These are phyloP conservation scores for Pleurotus tuber-regium DNA, from an alignment of 768 basidiomycete species.

Conservation along the genomic window DNA sequence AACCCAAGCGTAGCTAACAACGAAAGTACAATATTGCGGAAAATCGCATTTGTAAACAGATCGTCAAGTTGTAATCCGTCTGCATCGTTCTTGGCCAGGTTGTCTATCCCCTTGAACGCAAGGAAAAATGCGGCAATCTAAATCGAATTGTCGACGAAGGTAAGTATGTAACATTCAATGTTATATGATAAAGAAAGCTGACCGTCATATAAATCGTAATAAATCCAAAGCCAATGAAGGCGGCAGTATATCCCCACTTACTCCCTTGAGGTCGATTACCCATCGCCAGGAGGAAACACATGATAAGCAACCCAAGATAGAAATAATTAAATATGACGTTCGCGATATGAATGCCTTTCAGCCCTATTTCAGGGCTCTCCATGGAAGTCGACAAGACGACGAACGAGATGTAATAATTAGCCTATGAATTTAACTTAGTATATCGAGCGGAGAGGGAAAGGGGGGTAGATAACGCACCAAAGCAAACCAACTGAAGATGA, in stretches of 20 bases:
- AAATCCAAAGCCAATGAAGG: conserved; percentile 84
- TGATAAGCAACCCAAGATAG: conserved; percentile 84
- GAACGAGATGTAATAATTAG: conserved; percentile 92
- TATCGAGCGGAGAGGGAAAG: not conserved
- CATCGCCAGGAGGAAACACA: conserved; percentile 83
- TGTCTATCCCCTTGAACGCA: conserved; percentile 76
- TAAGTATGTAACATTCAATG: not conserved
- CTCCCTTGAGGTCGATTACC: conserved; percentile 93
- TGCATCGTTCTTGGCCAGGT: conserved; percentile 45
- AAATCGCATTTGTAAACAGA: conserved; percentile 76
- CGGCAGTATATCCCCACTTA: conserved; percentile 82
- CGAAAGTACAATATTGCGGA: conserved; percentile 85
- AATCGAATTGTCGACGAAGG: conserved; percentile 9
- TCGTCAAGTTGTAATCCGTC: conserved; percentile 50
- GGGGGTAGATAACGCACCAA: conserved; percentile 44
- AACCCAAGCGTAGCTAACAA: conserved; percentile 86
- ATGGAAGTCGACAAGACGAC: conserved; percentile 72
- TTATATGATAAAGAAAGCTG: conserved; percentile 18
- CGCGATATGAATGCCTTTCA: conserved; percentile 63
- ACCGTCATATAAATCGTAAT: conserved; percentile 98
- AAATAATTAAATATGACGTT: conserved; percentile 83
- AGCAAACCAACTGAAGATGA: conserved; percentile 92
- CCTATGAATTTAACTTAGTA: conserved; percentile 35
- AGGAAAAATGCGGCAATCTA: conserved; percentile 79
- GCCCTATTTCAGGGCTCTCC: conserved; percentile 57